Conservation (phyloP, 2,329 filamentous ascomycete species). For the Bipolaris sorokiniana region DNA sequence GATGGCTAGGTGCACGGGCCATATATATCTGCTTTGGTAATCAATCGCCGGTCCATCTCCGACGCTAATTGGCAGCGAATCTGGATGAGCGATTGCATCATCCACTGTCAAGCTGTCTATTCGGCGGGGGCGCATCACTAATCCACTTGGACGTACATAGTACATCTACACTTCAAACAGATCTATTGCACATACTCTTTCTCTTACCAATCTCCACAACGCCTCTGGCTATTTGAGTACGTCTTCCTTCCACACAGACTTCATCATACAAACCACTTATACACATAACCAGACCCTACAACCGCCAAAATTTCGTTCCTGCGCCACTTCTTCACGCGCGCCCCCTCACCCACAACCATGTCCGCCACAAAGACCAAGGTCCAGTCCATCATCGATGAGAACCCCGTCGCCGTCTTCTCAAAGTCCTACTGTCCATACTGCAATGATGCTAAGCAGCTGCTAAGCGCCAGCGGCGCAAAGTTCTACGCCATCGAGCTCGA, state of each 20-base stretch:
- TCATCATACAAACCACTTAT: constrained; percentile 1
- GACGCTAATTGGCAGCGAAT: constrained; percentile 13
- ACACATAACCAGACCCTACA: constrained; percentile 7
- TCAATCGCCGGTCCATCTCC: constrained; percentile 15
- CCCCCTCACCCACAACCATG: constrained; percentile 70
- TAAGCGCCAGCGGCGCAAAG: constrained; percentile 73
- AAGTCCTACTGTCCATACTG: constrained; percentile 98
- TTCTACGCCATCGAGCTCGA: constrained; percentile 83
- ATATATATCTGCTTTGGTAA: constrained; percentile 18
- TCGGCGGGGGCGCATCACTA: constrained; percentile 41
- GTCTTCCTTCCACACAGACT: background rate
- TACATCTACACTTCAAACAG: constrained; percentile 1
- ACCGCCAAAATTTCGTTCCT: constrained; percentile 68
- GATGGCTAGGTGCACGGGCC: background rate
- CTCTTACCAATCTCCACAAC: background rate
- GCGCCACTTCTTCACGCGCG: constrained; percentile 71
- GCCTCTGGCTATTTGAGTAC: background rate
- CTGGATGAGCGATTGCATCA: constrained; percentile 40
- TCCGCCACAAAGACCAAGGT: constrained; percentile 83
- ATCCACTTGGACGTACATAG: constrained; percentile 24
- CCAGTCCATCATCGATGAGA: constrained; percentile 85
- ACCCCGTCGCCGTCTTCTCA: constrained; percentile 91
- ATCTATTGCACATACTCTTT: constrained; percentile 3
- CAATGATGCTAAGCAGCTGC: constrained; percentile 74
- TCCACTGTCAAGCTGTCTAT: constrained; percentile 21